A percentile compares a stretch with the other conserved stretches of the same genome.
These are phyloP conservation scores for Talaromyces marneffei DNA, from an alignment of 2,329 filamentous ascomycete genomes.

Conservation along the genomic window DNA sequence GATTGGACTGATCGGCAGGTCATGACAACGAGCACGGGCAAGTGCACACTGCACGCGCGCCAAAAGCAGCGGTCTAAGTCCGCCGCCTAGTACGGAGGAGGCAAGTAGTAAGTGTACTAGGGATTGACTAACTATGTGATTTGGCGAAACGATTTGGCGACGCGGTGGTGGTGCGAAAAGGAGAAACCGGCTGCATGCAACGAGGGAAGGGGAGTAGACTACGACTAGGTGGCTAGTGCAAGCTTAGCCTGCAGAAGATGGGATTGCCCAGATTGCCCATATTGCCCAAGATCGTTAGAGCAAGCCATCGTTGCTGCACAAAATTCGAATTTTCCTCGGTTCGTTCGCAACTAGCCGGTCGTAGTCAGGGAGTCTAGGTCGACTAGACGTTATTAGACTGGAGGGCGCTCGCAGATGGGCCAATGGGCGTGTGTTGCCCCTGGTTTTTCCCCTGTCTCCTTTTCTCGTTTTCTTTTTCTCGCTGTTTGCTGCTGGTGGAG, in stretches of 20 bases:
- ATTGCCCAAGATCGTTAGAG: background rate
- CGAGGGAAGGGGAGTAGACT: background rate
- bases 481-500: background rate
- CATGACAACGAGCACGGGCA: constrained; percentile 12
- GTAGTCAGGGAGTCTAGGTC: constrained; percentile 1
- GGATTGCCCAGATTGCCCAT: background rate
- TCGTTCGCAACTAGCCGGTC: background rate
- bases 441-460: background rate
- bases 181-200: background rate
- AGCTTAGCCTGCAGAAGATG: constrained; percentile 1
- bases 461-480: background rate
- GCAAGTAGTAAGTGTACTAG: too few species aligned
- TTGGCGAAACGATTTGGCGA: background rate
- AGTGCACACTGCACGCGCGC: constrained; percentile 12
- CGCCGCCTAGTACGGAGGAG: too few species aligned
- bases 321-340: background rate
- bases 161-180: background rate
- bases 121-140: background rate
- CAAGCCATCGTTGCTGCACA: constrained; percentile 2
- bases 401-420: constrained; percentile 4
- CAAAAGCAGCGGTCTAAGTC: constrained; percentile 2
- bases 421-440: background rate
- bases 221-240: background rate
- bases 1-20: constrained; percentile 11
- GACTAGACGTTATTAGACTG: background rate